A percentile compares a stretch with the other conserved stretches of the same genome.
Conservation (phyloP, 2,329 filamentous ascomycete species). For the Tolypocladium guangdongense region DNA sequence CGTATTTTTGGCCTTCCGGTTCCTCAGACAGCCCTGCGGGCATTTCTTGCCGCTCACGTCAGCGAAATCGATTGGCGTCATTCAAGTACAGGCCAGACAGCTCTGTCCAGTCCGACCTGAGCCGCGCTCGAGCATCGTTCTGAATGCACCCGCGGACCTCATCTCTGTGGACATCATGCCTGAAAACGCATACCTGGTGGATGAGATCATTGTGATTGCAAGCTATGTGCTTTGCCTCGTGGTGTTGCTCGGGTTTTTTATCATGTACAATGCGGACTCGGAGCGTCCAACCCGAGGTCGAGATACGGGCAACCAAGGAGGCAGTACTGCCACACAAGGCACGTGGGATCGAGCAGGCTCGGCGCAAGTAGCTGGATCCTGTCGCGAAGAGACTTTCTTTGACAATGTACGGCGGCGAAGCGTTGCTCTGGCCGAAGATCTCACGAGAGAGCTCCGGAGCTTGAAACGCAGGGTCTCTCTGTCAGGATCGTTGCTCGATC, state of each 20-base stretch:
- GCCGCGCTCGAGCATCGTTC: too few relatives aligned
- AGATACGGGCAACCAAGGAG: too few relatives aligned
- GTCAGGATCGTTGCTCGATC: constrained; percentile 2
- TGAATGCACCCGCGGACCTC: too few relatives aligned
- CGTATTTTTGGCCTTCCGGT: too few relatives aligned
- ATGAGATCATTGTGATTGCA: neutral
- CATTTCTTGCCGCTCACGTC: too few relatives aligned
- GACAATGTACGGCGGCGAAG: constrained; percentile 15
- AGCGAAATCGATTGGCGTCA: too few relatives aligned
- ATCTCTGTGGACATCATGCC: neutral
- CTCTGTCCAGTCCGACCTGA: too few relatives aligned
- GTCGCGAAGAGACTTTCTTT: constrained; percentile 13
- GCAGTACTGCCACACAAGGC: too few relatives aligned
- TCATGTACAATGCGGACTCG: neutral
- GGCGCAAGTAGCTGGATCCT: neutral
- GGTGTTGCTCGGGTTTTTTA: neutral
- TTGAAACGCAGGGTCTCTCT: constrained; percentile 10
- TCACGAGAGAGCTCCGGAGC: constrained; percentile 12
- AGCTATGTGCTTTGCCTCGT: neutral
- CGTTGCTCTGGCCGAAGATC: constrained; percentile 12
- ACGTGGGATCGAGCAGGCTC: neutral
- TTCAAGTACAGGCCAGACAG: too few relatives aligned
- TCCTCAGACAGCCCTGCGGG: too few relatives aligned
- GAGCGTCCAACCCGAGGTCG: neutral
- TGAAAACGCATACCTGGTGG: neutral